Evolutionary conservation across 768 basidiomycete genomes (phyloP).

Genomic region (Tylopilus rubrobrunneus): DNA sequence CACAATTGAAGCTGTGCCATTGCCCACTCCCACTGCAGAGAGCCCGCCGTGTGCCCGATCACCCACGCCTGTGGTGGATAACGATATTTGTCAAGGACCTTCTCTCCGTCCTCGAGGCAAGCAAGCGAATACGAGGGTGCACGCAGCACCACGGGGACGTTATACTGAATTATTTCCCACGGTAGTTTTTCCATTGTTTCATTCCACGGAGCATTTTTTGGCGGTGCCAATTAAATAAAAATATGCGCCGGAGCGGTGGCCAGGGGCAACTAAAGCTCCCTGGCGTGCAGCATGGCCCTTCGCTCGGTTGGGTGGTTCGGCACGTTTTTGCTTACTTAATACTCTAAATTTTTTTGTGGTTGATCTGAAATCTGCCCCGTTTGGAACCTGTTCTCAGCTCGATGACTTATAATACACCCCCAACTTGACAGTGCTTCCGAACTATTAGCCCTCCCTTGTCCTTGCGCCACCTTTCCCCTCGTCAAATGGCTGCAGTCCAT

Average conservation of each 20-base stretch:
- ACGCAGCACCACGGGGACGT: conserved; percentile 7
- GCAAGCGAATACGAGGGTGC: conserved; percentile 28
- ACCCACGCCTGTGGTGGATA: conserved; percentile 17
- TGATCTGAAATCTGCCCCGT: conserved; percentile 9
- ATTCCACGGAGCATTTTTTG: conserved; percentile 19
- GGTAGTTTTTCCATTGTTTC: conserved; percentile 32
- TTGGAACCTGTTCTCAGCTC: conserved; percentile 18
- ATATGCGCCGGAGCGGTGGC: conserved; percentile 5
- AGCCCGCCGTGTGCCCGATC: conserved; percentile 19
- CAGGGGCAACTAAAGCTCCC: too few species aligned
- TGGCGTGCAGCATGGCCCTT: neutral
- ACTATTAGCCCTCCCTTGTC: conserved; percentile 9
- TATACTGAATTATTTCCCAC: conserved; percentile 16
- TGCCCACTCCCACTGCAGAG: conserved; percentile 5
- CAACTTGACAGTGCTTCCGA: conserved; percentile 14
- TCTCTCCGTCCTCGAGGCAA: conserved; percentile 32
- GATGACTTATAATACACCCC: conserved; percentile 21
- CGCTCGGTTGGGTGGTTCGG: conserved; percentile 24
- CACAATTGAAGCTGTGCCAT: conserved; percentile 9
- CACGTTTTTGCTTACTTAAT: conserved; percentile 25
- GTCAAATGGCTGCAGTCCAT: conserved; percentile 31
- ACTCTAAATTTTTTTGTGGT: neutral
- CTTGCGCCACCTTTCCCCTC: conserved; percentile 18
- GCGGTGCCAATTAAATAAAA: conserved; percentile 28
- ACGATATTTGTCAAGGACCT: conserved; percentile 22